Evolutionary conservation across 192 early-diverging fungal genomes (phyloP).

Genomic region (Umbelopsis sp.): DNA sequence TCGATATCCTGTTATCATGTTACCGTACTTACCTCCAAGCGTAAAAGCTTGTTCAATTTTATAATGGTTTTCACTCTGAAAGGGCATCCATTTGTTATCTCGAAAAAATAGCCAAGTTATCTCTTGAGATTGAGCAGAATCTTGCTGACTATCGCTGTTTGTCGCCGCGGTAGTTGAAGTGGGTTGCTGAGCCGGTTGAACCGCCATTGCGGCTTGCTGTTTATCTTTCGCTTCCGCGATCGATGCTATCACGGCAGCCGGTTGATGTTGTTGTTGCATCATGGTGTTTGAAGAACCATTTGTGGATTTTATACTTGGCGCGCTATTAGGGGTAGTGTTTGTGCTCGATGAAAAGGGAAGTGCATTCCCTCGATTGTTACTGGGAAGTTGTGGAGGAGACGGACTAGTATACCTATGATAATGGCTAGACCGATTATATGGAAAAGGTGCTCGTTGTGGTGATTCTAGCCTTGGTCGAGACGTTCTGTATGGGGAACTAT

Average conservation of each 20-base stretch:
- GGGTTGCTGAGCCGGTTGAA: neutral
- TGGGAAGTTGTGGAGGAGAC: constrained; percentile 18
- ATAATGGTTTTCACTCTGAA: constrained; percentile 40
- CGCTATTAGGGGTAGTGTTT: constrained; percentile 11
- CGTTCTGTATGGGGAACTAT: constrained; percentile 16
- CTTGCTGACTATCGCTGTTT: constrained; percentile 2
- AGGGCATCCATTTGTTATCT: constrained; percentile 42
- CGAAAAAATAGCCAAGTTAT: constrained; percentile 46
- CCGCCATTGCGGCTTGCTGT: neutral
- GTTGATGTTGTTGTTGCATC: neutral
- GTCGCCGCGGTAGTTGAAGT: neutral
- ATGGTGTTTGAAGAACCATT: neutral
- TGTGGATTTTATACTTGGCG: neutral
- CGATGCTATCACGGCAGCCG: neutral
- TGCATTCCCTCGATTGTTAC: constrained; percentile 16
- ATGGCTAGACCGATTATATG: constrained; percentile 17
- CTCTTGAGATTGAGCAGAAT: constrained; percentile 30
- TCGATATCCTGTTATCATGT: neutral
- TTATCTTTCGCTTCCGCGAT: constrained; percentile 12
- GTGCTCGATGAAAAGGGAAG: constrained; percentile 8
- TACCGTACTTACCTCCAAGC: constrained; percentile 35
- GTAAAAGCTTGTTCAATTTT: constrained; percentile 47
- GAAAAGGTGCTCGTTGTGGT: constrained; percentile 14
- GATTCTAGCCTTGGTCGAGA: constrained; percentile 21
- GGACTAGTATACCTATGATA: constrained; percentile 19